Evolutionary conservation across 257 asterid species (phyloP).

Genomic region (Leptodermis oblonga): DNA sequence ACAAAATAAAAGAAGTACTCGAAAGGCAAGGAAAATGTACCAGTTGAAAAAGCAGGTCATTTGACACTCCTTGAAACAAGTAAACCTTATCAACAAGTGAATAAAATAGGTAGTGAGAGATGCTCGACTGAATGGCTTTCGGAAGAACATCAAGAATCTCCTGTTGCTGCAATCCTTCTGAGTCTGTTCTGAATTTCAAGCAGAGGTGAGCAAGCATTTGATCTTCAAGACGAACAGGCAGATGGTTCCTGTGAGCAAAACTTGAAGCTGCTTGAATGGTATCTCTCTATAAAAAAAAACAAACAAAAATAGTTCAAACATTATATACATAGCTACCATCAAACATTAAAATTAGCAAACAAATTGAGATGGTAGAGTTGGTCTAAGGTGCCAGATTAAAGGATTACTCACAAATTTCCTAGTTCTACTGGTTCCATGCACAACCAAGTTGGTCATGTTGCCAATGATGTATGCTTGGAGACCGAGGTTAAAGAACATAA

Average conservation of each 20-base stretch:
- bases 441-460: constrained; percentile 86
- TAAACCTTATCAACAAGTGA: constrained; percentile 63
- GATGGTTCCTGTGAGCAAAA: constrained; percentile 66
- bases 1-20: neutral
- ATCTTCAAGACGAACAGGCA: constrained; percentile 63
- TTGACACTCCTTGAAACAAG: constrained; percentile 68
- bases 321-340: neutral
- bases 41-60: constrained; percentile 85
- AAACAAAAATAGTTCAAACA: neutral
- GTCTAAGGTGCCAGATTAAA: too few relatives aligned
- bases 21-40: constrained; percentile 32
- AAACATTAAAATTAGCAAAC: neutral
- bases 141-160: constrained; percentile 76
- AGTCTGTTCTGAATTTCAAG: constrained; percentile 68
- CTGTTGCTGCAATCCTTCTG: constrained; percentile 87
- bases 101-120: constrained; percentile 61
- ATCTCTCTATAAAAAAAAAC: constrained; percentile 50
- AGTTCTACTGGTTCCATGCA: constrained; percentile 69
- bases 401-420: constrained; percentile 60
- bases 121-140: constrained; percentile 72
- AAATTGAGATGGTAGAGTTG: too few relatives aligned
- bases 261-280: constrained; percentile 66
- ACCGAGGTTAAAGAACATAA: constrained; percentile 65
- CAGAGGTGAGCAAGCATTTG: constrained; percentile 85
- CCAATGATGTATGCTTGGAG: constrained; percentile 71